Evolutionary conservation across 345 rosid genomes (phyloP).

Genomic region (Litchi chinensis): DNA sequence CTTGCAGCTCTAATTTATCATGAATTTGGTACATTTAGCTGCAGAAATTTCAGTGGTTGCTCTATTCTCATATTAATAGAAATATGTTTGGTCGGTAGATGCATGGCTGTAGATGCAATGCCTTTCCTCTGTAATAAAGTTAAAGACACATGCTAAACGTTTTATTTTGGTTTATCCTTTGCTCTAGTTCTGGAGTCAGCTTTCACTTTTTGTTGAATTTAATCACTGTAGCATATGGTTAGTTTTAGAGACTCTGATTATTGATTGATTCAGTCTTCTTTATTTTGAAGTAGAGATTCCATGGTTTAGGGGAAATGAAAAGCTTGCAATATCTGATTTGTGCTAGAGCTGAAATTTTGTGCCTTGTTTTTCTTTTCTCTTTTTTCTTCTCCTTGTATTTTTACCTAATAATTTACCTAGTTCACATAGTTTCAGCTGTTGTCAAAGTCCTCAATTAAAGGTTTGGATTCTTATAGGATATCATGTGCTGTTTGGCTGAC

Average conservation of each 20-base stretch:
- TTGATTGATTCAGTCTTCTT: neutral
- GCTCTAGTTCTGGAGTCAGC: neutral
- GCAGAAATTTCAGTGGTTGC: neutral
- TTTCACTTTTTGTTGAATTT: slow-evolving; percentile 17
- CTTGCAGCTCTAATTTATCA: neutral
- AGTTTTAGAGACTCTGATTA: neutral
- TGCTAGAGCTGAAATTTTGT: neutral
- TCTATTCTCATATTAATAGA: neutral
- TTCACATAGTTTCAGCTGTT: neutral
- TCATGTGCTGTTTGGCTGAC: slow-evolving; percentile 6
- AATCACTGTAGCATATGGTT: neutral
- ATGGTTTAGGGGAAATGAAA: neutral
- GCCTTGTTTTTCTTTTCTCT: neutral
- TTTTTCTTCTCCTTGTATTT: neutral
- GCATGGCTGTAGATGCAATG: neutral
- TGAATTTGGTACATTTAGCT: neutral
- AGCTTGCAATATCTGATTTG: neutral
- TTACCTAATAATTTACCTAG: neutral
- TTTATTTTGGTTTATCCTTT: neutral
- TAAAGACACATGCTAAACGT: neutral
- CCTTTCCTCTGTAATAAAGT: neutral
- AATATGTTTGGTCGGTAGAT: neutral
- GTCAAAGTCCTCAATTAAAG: neutral
- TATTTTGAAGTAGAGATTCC: neutral
- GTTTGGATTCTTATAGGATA: neutral